phyloP scores from a whole-genome alignment of 73 alveolate genomes.

The Paramecium bursaria region DNA sequence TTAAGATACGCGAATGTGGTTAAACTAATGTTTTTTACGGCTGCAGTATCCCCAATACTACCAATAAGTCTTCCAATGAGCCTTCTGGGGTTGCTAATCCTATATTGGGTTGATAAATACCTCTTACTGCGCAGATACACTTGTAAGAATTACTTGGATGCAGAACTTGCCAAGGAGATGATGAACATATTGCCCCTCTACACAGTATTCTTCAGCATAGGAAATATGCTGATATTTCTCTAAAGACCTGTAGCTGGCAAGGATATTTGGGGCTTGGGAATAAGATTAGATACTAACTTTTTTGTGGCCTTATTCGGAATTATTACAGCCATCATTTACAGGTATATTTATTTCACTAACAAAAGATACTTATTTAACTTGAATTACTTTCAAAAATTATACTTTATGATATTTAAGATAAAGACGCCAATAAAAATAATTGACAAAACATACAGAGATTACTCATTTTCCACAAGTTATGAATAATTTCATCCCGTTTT shows the following conservation, averaged over 20 bases:
- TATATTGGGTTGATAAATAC: constrained; percentile 54
- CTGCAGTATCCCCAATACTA: constrained; percentile 40
- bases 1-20: constrained; percentile 56
- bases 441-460: not conserved
- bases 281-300: not conserved
- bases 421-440: constrained; percentile 5
- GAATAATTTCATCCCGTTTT: constrained; percentile 60
- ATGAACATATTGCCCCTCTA: constrained; percentile 9
- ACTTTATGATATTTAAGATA: not conserved
- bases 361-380: constrained; percentile 9
- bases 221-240: constrained; percentile 23
- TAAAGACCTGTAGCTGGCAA: not conserved
- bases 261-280: not conserved
- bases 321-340: constrained; percentile 6
- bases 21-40: constrained; percentile 40
- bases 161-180: constrained; percentile 47
- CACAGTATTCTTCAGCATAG: constrained; percentile 9
- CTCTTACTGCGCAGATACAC: constrained; percentile 36
- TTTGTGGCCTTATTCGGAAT: constrained; percentile 3
- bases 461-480: constrained; percentile 2
- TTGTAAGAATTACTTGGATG: constrained; percentile 39
- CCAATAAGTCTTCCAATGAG: constrained; percentile 56
- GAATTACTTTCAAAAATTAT: not conserved
- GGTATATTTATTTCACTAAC: not conserved
- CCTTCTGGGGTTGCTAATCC: constrained; percentile 2